Base-by-base conservation (phyloP, 768 basidiomycete genomes). In the Tricholomella constricta region DNA sequence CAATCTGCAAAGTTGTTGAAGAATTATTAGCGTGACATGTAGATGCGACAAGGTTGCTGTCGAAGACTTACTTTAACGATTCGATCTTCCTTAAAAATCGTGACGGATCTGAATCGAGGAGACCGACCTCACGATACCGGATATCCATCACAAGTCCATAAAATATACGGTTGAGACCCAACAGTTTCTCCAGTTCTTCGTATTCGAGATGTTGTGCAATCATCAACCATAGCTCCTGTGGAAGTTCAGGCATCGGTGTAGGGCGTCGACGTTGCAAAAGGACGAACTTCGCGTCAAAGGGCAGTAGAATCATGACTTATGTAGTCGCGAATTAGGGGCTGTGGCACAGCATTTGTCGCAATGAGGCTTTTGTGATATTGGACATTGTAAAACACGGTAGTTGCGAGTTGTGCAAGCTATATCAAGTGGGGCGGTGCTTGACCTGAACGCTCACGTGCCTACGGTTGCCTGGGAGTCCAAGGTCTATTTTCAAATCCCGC, bases 71-170 rank as follows among this genome's bases (percentile, higher is more conserved):
- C 69, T 65, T 51, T 7, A 67, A 49, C 1, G 53, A 47, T 35
- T 48, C 54, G 29, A 66, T 27, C 38, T 61, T 65, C 25, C 61
- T 59, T 17, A 56, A 52, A 46, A 66, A 63, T 5, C 54, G 40
- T 19, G 52, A 51, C 3, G 65, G 55, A 29, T 63, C 56, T 5
- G 52, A 48, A 29, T 62, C 60, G 34, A 67, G 56, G 35, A 69
- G 63, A 36, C 62, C 59, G 7, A 66, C 54, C 37, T 65, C 61
- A 23, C 55, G 55, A 41, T 69, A 65, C 15, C 62, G 52, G 5
- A 56, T 55, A 51, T 63, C 59, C 63, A 70, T 67, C 29, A 54
- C 60, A 19, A 60, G 19, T 19, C 64, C 55, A 48, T 62, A 60
- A 49, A 65, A 68, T 11, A 51, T 34, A 11, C 59, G 51, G 47